Evolutionary conservation across 371 early-diverging fungal genomes (phyloP).

Genomic region (Chytridium lagenaria): DNA sequence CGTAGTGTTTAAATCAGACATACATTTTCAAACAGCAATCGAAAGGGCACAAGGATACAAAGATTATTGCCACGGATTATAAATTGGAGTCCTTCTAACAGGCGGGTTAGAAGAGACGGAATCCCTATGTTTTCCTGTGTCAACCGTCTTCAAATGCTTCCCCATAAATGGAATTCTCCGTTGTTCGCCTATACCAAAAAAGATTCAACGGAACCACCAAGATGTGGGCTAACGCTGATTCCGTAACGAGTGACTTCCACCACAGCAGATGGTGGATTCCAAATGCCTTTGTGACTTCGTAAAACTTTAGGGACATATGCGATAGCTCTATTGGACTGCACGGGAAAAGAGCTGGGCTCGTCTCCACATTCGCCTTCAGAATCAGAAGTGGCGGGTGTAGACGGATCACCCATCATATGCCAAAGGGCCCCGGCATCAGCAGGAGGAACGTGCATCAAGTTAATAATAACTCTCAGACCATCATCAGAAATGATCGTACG

Average conservation of each 20-base stretch:
- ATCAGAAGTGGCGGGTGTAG: conserved; percentile 2
- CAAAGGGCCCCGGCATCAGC: conserved; percentile 10
- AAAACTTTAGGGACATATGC: neutral
- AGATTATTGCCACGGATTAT: conserved; percentile 9
- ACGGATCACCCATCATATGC: conserved; percentile 3
- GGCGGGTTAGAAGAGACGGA: neutral
- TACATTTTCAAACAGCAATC: too few species aligned
- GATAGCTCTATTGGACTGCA: neutral
- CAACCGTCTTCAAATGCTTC: neutral
- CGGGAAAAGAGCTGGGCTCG: neutral
- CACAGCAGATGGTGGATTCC: neutral
- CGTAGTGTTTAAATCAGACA: too few species aligned
- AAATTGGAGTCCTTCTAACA: neutral
- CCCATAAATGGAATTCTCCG: neutral
- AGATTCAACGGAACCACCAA: neutral
- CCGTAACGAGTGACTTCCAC: conserved; percentile 7
- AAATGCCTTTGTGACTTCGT: neutral
- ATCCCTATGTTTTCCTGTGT: neutral
- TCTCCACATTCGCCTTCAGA: neutral
- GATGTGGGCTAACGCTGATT: neutral
- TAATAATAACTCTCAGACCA: neutral
- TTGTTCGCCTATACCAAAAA: neutral
- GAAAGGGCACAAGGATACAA: too few species aligned
- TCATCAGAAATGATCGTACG: neutral
- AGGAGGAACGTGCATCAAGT: conserved; percentile 11